These are phyloP conservation scores for Phanerodontia chrysosporium DNA, from an alignment of 768 basidiomycete species.

Conservation along the genomic window DNA sequence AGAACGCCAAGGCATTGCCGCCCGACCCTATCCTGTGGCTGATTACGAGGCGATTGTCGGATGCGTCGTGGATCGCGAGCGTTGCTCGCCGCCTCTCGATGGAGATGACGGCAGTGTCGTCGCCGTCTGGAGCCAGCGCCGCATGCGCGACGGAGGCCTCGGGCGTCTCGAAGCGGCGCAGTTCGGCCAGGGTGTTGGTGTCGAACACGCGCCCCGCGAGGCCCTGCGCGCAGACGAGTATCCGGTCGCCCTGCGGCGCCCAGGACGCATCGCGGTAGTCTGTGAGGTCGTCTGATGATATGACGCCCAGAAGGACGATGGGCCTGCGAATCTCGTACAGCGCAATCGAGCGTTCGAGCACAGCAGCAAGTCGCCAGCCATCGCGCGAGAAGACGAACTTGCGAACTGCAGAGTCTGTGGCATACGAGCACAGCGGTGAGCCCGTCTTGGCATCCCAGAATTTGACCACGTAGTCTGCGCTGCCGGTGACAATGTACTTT, in stretches of 20 bases:
- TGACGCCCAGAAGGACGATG: background rate
- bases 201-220: too few relatives aligned
- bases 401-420: background rate
- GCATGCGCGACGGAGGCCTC: too few relatives aligned
- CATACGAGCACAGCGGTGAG: background rate
- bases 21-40: background rate
- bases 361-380: background rate
- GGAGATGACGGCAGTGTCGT: too few relatives aligned
- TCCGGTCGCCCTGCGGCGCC: too few relatives aligned
- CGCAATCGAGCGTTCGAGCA: background rate
- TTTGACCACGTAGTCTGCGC: too few relatives aligned
- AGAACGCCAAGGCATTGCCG: background rate
- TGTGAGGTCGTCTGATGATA: too few relatives aligned
- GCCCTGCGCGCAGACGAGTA: too few relatives aligned
- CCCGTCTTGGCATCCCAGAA: background rate
- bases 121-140: too few relatives aligned
- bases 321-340: background rate
- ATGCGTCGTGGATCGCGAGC: background rate
- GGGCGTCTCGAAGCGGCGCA: too few relatives aligned
- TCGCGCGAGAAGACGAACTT: background rate
- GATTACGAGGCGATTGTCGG: background rate
- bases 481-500: conserved; percentile 9
- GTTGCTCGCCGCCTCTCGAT: background rate
- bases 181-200: too few relatives aligned
- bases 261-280: too few relatives aligned